These are phyloP conservation scores for Fraxinus angustifolia DNA, from an alignment of 305 asterid genomes.

Conservation along the genomic window DNA sequence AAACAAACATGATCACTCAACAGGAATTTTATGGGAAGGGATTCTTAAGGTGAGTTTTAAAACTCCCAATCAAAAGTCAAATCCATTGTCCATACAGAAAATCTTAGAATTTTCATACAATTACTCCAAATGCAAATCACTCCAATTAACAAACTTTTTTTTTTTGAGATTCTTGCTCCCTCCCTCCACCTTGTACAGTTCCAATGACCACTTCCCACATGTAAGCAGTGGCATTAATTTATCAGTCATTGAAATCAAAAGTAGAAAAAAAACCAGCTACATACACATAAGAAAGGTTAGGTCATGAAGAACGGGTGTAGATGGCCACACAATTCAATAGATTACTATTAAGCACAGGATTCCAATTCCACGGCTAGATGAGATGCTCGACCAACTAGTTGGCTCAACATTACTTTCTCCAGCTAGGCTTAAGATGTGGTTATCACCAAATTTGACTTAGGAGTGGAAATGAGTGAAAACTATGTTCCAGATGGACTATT, in stretches of 20 bases:
- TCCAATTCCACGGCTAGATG: background rate
- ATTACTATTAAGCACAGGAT: background rate
- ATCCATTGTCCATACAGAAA: background rate
- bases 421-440: background rate
- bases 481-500: background rate
- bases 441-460: background rate
- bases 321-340: background rate
- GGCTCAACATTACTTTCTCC: background rate
- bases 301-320: background rate
- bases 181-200: background rate
- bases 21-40: background rate
- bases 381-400: background rate
- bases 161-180: background rate
- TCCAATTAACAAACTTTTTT: constrained; percentile 14
- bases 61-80: background rate
- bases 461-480: background rate
- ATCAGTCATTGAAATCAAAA: background rate
- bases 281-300: background rate
- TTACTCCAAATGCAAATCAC: constrained; percentile 5
- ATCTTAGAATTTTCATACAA: background rate
- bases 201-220: background rate
- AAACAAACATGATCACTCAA: background rate
- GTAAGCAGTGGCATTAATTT: background rate
- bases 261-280: background rate
- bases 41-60: background rate